phyloP scores from a whole-genome alignment of 2,329 filamentous ascomycete species.

The Cercospora berteroae region DNA sequence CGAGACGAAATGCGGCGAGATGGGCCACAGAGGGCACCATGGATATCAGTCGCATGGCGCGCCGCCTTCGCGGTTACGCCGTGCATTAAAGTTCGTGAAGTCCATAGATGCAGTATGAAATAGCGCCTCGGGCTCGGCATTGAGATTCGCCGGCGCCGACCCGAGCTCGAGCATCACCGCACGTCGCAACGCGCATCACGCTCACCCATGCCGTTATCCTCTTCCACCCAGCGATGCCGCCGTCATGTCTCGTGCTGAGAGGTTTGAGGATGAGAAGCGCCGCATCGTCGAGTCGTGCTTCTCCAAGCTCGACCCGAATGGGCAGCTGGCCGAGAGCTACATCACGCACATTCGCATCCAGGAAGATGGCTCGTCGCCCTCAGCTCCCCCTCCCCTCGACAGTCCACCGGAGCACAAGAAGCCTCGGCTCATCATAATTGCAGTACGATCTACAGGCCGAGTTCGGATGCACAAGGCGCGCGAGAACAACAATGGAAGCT shows the following conservation, averaged over 20 bases:
- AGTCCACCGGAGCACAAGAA: slow-evolving; percentile 76
- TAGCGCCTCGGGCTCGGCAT: neutral
- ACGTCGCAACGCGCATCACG: neutral
- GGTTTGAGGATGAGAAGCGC: slow-evolving; percentile 94
- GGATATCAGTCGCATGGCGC: neutral
- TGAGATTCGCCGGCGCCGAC: neutral
- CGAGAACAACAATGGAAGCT: slow-evolving; percentile 89
- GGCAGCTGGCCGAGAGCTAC: slow-evolving; percentile 84
- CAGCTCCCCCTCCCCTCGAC: slow-evolving; percentile 77
- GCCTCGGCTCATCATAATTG: slow-evolving; percentile 84
- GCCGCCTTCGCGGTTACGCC: neutral
- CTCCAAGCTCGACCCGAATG: slow-evolving; percentile 81
- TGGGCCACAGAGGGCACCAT: neutral
- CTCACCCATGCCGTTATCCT: neutral
- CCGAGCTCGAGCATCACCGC: neutral
- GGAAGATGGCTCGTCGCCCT: slow-evolving; percentile 81
- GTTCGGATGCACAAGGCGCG: slow-evolving; percentile 96
- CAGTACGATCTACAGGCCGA: slow-evolving; percentile 85
- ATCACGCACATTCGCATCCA: slow-evolving; percentile 93
- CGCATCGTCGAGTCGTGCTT: slow-evolving; percentile 96
- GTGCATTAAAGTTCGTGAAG: neutral
- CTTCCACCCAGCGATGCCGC: neutral
- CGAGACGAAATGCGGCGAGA: neutral
- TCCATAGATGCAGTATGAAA: neutral
- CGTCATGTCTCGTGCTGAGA: slow-evolving; percentile 60